Base-by-base conservation (phyloP, 2,329 filamentous ascomycete species). In the Plenodomus lindquistii region DNA sequence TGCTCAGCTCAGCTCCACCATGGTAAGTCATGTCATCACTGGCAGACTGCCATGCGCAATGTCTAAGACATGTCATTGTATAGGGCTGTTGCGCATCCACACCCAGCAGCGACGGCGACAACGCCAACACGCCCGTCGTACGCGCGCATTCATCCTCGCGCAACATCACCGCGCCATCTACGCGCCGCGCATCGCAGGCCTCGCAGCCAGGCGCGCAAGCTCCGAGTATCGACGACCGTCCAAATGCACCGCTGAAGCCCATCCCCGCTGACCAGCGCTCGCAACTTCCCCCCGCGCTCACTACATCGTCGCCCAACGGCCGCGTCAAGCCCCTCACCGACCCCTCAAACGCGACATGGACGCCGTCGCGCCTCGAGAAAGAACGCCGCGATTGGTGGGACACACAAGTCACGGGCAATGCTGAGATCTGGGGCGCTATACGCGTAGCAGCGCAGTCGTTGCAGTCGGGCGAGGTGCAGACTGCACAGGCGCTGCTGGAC, bases 361-460 rank as follows among this genome's bases (percentile, higher is more conserved):
- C 88, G 1, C 83, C 81, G n/a, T 66, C 74, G 15, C 77, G 86
- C 44, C 77, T 96, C 2, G 82, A 85, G 49, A 79, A 79, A 24
- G 89, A 96, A 73, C 83, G 93, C 40, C 76, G 75, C 40, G 91
- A 91, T 53, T 97, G 95, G 78, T 97, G 96, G 72, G 91, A 97
- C 52, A 97, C 92, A 1, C 79, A 91, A 39, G 89, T 95, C 15
- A 88, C 87, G 0, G 91, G 91, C 2, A 81, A 84, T 3, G 65
- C 80, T 4, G 89, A 96, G 71, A 81, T 94, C 20, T 97, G 93
- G 93, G 84, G 84, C 59, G 86, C 89, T 0, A 72, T 97, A 13
- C 81, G 81, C 38, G 77, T 84, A 1, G 87, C 86, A 0, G 78
- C 91, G 16, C 82, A 88, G 52, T 75, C 89, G 6, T 70, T 96